Percentiles rank a stretch among this genome's conserved stretches.
Conservation (phyloP, 164 flowering plant species). For the Annona cherimola region DNA sequence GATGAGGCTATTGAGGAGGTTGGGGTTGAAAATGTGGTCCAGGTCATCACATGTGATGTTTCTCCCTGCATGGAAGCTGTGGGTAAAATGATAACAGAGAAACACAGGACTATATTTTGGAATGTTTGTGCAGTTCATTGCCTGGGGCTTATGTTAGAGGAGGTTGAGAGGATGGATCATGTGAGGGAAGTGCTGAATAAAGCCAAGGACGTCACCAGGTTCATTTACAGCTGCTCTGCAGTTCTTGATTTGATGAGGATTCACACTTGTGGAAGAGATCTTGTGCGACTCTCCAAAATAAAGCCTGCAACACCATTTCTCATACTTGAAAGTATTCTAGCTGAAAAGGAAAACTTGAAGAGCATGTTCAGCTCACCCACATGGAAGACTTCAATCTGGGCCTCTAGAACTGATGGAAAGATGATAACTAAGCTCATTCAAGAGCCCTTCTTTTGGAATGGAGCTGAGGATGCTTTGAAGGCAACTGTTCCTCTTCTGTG, state of each 20-base stretch:
- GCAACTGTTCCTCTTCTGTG: constrained; percentile 48
- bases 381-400: constrained; percentile 36
- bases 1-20: constrained; percentile 46
- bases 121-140: constrained; percentile 50
- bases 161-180: constrained; percentile 24
- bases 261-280: constrained; percentile 20
- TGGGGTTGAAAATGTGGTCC: constrained; percentile 56
- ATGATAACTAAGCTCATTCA: constrained; percentile 31
- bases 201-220: constrained; percentile 43
- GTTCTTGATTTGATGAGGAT: constrained; percentile 32
- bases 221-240: constrained; percentile 31
- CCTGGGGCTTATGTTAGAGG: constrained; percentile 51
- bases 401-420: constrained; percentile 35
- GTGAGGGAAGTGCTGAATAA: constrained; percentile 22
- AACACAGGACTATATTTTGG: constrained; percentile 42
- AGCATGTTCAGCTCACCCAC: constrained; percentile 37
- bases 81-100: constrained; percentile 36
- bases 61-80: constrained; percentile 32
- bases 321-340: constrained; percentile 42
- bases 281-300: constrained; percentile 31
- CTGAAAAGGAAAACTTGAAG: constrained; percentile 31
- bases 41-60: constrained; percentile 38
- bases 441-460: constrained; percentile 44
- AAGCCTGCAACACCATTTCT: constrained; percentile 31
- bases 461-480: constrained; percentile 30